Conservation (phyloP, 805 yeast genomes). For the Limtongia smithiae region DNA sequence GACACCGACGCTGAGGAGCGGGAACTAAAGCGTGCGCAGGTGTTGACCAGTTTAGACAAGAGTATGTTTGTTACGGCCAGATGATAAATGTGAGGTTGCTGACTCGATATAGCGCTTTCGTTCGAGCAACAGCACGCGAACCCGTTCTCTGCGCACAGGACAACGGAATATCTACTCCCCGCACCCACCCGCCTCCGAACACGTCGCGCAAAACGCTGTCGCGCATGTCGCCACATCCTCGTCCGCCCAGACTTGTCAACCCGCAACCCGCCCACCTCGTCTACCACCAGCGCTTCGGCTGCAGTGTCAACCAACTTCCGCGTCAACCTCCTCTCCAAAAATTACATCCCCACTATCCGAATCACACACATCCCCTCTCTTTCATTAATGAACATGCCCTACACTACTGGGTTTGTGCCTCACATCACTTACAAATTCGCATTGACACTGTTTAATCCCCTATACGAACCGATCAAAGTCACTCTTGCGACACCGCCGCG, state of each 20-base stretch:
- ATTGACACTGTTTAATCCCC: constrained; percentile 24
- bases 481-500: constrained; percentile 22
- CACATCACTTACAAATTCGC: constrained; percentile 21
- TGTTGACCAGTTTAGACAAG: not conserved
- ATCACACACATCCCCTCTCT: constrained; percentile 12
- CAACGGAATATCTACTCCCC: constrained; percentile 27
- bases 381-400: not conserved
- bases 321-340: constrained; percentile 15
- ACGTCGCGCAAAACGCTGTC: constrained; percentile 34
- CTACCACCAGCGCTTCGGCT: not conserved
- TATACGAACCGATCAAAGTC: constrained; percentile 10
- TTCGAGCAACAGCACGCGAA: not conserved
- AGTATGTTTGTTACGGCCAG: not conserved
- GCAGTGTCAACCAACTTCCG: constrained; percentile 17
- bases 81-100: too few species aligned
- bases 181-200: constrained; percentile 32
- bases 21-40: constrained; percentile 6
- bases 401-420: constrained; percentile 8
- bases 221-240: constrained; percentile 36
- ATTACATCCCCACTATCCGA: constrained; percentile 21
- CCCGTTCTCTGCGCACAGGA: not conserved
- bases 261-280: not conserved
- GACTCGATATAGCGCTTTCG: too few species aligned
- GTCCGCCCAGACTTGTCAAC: constrained; percentile 35
- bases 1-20: not conserved